Evolutionary conservation across 345 rosid genomes (phyloP), one percentile per base, ranked within the genome.

Genomic region (Dimocarpus longan): DNA sequence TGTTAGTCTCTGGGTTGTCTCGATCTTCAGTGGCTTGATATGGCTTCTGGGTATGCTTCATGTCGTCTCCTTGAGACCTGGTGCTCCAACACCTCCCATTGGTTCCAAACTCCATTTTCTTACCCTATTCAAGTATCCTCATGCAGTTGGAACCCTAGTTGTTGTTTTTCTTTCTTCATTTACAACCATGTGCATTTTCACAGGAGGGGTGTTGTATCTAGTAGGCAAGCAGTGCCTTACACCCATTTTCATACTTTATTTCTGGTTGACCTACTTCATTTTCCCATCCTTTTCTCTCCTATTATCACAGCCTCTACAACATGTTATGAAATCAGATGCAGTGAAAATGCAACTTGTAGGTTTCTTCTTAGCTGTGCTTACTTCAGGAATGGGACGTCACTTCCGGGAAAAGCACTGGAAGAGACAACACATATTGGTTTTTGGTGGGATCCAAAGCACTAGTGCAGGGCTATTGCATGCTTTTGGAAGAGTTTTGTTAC

Each of bases 111-210:
- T 83, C 15, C 83, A 91, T 73, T 73, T 81, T 40, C 39, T 85
- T 32, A 82, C 90, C 43, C 57, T 89, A 75, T 82, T 88, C 46
- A 80, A 81, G 24, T 85, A 80, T 42, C 91, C 87, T 21, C 89
- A 88, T 24, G 95, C 87, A 3, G 8, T 80, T 39, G 95, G 89
- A 75, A 81, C 82, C 68, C 74, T 89, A 8, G 63, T 82, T 5
- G 77, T 83, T 12, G 80, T 81, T 54, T 78, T 86, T 60, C 79
- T 89, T 37, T 84, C 93, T 12, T 85, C 95, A 0, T 87, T 91
- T 48, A 87, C 90, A 1, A 79, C 89, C 42, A 91, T 85, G 91
- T 88, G 89, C 87, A 89, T 86, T 74, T 91, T 91, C 86, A 82
- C 81, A 0, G 88, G 88, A 28, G 88, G 79, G 1, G 48, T 83